A percentile compares a stretch with the other conserved stretches of the same genome.
Evolutionary conservation across 495 filamentous ascomycete species (phyloP).

Genomic region (Penicillium canescens): DNA sequence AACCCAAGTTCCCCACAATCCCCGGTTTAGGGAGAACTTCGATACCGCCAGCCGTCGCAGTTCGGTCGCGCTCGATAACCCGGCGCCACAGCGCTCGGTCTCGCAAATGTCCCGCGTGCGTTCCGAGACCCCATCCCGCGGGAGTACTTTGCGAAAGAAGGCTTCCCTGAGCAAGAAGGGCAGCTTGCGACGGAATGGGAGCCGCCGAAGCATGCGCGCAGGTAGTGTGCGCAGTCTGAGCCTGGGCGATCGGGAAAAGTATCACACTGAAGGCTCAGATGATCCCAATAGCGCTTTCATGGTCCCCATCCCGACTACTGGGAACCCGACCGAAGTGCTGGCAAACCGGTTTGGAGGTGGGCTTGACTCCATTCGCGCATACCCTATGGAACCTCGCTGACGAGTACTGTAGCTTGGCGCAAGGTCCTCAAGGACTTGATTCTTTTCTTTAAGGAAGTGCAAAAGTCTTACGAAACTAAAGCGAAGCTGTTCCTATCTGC

Average conservation of each 20-base stretch:
- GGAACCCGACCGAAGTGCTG: slow-evolving; percentile 85
- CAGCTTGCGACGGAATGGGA: slow-evolving; percentile 78
- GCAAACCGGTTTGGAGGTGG: slow-evolving; percentile 88
- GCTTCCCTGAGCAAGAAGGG: slow-evolving; percentile 68
- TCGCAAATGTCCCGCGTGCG: slow-evolving; percentile 55
- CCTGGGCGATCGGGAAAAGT: slow-evolving; percentile 59
- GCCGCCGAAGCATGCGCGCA: slow-evolving; percentile 71
- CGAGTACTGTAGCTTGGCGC: slow-evolving; percentile 70
- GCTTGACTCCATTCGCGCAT: slow-evolving; percentile 18
- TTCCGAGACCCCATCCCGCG: slow-evolving; percentile 60
- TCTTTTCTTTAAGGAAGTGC: slow-evolving; percentile 90
- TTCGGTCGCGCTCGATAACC: slow-evolving; percentile 55
- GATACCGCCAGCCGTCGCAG: slow-evolving; percentile 66
- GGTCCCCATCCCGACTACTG: slow-evolving; percentile 83
- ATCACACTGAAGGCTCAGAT: slow-evolving; percentile 58
- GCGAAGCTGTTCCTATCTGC: slow-evolving; percentile 82
- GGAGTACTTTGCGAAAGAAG: slow-evolving; percentile 85
- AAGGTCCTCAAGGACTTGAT: slow-evolving; percentile 95
- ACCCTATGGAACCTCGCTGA: slow-evolving; percentile 13
- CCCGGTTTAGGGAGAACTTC: slow-evolving; percentile 70
- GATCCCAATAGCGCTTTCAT: slow-evolving; percentile 83
- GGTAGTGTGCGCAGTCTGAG: slow-evolving; percentile 78
- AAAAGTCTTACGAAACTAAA: slow-evolving; percentile 84
- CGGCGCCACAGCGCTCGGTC: slow-evolving; percentile 45
- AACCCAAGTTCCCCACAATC: slow-evolving; percentile 46